Conservation (phyloP, 495 filamentous ascomycete genomes). For the Cercophora scortea region DNA sequence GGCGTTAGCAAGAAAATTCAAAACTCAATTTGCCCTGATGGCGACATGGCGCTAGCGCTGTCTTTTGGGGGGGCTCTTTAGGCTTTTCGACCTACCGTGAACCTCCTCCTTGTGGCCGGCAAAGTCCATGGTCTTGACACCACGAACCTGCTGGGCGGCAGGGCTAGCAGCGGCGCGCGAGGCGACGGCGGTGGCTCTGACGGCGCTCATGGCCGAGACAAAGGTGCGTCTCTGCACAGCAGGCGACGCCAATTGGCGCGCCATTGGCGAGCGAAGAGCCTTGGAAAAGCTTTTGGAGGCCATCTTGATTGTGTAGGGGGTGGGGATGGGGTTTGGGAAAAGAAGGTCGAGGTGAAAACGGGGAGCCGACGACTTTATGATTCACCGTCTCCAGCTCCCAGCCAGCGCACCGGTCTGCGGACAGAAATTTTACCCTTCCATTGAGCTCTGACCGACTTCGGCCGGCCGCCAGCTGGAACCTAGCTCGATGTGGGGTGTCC, state of each 20-base stretch:
- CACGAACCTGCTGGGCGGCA: constrained; percentile 58
- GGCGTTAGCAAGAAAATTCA: background rate
- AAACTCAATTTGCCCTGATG: background rate
- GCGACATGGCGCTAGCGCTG: background rate
- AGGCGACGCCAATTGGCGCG: constrained; percentile 62
- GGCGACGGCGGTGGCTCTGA: constrained; percentile 44
- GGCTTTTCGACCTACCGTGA: constrained; percentile 53
- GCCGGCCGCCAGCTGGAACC: background rate
- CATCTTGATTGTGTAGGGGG: constrained; percentile 53
- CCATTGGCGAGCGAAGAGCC: constrained; percentile 67
- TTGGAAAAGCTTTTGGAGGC: constrained; percentile 75
- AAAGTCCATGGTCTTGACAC: constrained; percentile 89
- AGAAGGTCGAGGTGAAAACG: constrained; percentile 13
- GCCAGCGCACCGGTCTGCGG: constrained; percentile 10
- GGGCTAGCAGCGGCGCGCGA: constrained; percentile 41
- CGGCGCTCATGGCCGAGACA: constrained; percentile 54
- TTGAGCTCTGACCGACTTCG: constrained; percentile 25
- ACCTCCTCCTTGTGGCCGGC: constrained; percentile 87
- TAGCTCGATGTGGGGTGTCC: constrained; percentile 9
- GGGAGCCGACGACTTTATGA: constrained; percentile 18
- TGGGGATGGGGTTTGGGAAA: constrained; percentile 21
- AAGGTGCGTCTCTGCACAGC: constrained; percentile 63
- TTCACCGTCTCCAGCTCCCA: constrained; percentile 15
- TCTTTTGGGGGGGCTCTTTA: background rate
- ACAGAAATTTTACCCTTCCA: constrained; percentile 21